Conservation (phyloP, 257 asterid genomes). For the Jacaranda mimosifolia region DNA sequence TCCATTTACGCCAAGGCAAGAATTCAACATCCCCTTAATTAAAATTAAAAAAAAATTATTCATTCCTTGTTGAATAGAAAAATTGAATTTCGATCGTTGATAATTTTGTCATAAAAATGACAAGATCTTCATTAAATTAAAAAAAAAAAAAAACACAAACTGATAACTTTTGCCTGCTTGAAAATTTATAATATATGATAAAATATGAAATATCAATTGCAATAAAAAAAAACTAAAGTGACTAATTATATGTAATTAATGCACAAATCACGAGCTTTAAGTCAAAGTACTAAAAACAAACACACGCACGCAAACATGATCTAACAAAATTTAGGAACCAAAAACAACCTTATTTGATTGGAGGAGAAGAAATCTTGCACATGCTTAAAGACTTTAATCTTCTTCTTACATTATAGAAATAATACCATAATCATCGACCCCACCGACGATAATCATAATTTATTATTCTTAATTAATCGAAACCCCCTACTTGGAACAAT, state of each 20-base stretch:
- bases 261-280: neutral
- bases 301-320: neutral
- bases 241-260: neutral
- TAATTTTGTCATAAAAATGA: no score
- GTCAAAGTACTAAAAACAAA: neutral
- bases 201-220: no score
- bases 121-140: no score
- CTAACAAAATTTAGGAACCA: constrained; percentile 10
- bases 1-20: no score
- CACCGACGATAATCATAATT: neutral
- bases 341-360: neutral
- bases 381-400: neutral
- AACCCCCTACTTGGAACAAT: neutral
- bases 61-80: no score
- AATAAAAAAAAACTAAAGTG: neutral
- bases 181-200: no score
- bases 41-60: no score
- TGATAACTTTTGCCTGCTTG: no score
- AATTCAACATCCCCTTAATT: no score
- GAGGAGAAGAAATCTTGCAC: neutral
- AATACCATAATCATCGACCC: neutral
- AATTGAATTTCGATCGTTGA: no score
- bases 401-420: neutral
- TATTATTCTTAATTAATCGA: neutral
- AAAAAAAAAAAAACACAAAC: no score